Evolutionary conservation across 192 early-diverging fungal species (phyloP).

Genomic region (Spizellomyces sp.): DNA sequence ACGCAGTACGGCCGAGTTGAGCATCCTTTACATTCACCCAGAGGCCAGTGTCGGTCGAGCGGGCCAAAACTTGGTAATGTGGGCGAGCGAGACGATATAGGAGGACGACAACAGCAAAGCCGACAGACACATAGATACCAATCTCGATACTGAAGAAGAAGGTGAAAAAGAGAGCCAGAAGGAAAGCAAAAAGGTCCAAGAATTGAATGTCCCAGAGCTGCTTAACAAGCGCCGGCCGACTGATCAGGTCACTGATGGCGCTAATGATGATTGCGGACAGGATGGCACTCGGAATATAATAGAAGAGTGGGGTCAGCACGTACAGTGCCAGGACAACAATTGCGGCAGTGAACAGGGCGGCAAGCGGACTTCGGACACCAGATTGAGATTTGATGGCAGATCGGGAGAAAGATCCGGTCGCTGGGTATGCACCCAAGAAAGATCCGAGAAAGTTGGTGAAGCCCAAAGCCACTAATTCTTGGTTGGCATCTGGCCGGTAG

Average conservation of each 20-base stretch:
- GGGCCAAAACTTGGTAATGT: slow-evolving; percentile 48
- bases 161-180: slow-evolving; percentile 57
- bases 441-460: slow-evolving; percentile 82
- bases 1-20: neutral
- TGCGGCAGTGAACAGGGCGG: slow-evolving; percentile 74
- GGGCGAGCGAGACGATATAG: slow-evolving; percentile 81
- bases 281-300: slow-evolving; percentile 79
- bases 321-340: slow-evolving; percentile 84
- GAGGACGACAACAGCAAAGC: slow-evolving; percentile 71
- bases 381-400: slow-evolving; percentile 89
- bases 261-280: slow-evolving; percentile 85
- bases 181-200: slow-evolving; percentile 56
- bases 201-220: slow-evolving; percentile 65
- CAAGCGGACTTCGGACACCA: slow-evolving; percentile 80
- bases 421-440: slow-evolving; percentile 85
- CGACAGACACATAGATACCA: slow-evolving; percentile 80
- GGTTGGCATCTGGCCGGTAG: slow-evolving; percentile 82
- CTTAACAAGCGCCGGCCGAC: slow-evolving; percentile 57
- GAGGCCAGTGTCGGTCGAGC: slow-evolving; percentile 26
- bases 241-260: slow-evolving; percentile 81
- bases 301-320: slow-evolving; percentile 80
- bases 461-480: slow-evolving; percentile 90
- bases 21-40: slow-evolving; percentile 37
- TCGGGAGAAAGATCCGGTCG: slow-evolving; percentile 93
- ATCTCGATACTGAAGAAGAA: slow-evolving; percentile 73